Evolutionary conservation across 257 asterid genomes (phyloP).

Genomic region (Gentiana macrophylla): DNA sequence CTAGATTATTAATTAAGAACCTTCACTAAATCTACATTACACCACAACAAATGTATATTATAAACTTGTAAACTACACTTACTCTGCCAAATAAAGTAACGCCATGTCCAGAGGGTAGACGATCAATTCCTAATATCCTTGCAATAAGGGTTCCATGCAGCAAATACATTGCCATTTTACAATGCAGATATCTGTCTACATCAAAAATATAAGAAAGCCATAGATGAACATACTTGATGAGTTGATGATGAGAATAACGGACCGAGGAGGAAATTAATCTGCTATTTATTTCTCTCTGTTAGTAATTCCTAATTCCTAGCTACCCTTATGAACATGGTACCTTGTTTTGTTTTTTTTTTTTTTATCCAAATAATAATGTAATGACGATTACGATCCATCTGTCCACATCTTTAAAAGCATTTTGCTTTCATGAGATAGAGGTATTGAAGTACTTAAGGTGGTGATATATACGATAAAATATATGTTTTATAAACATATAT

Average conservation of each 20-base stretch:
- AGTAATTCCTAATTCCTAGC: too few species aligned
- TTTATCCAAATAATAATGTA: too few species aligned
- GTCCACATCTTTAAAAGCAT: too few species aligned
- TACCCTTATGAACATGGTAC: too few species aligned
- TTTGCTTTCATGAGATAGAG: too few species aligned
- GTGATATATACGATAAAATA: neutral
- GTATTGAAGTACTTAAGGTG: neutral
- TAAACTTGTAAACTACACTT: neutral
- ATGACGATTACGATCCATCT: too few species aligned
- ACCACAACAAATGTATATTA: neutral
- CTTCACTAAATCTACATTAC: neutral
- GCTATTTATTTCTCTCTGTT: neutral
- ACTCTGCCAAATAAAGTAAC: conserved; percentile 44
- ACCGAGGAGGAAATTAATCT: too few species aligned
- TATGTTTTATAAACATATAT: neutral
- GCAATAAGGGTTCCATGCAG: conserved; percentile 74
- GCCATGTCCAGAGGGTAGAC: conserved; percentile 34
- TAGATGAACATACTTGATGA: neutral
- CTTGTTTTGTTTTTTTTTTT: too few species aligned
- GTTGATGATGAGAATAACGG: too few species aligned
- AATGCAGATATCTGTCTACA: too few species aligned
- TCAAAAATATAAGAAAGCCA: too few species aligned
- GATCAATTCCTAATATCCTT: conserved; percentile 46
- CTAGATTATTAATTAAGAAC: neutral
- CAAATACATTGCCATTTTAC: conserved; percentile 36